Percentiles rank a stretch among this genome's conserved stretches.
Evolutionary conservation across 2,329 filamentous ascomycete genomes (phyloP).

Genomic region (Stemphylium lycopersici): DNA sequence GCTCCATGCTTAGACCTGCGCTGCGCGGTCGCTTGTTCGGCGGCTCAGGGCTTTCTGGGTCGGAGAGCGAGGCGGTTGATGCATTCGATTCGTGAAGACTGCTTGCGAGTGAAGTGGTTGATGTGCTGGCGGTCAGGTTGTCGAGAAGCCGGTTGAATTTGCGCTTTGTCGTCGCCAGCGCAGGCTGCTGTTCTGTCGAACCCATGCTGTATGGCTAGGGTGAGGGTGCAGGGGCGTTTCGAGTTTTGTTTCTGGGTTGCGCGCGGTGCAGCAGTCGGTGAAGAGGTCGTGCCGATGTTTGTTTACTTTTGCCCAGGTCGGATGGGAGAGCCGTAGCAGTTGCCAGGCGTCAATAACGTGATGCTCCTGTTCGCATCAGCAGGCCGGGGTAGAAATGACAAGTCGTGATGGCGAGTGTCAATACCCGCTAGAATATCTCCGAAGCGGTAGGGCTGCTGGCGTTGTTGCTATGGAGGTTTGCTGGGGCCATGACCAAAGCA

Average conservation of each 20-base stretch:
- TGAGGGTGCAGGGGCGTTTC: background rate
- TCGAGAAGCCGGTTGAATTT: constrained; percentile 76
- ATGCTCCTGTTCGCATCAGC: background rate
- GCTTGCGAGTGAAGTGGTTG: constrained; percentile 43
- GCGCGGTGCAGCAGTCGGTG: background rate
- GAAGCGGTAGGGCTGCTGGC: constrained; percentile 7
- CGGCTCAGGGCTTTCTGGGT: constrained; percentile 35
- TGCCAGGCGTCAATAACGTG: background rate
- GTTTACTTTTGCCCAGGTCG: constrained; percentile 23
- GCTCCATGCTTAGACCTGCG: constrained; percentile 37
- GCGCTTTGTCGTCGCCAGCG: constrained; percentile 79
- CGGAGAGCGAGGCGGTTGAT: constrained; percentile 37
- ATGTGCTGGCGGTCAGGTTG: constrained; percentile 60
- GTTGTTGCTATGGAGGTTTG: constrained; percentile 25
- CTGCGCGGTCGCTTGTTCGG: constrained; percentile 44
- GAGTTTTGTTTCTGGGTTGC: background rate
- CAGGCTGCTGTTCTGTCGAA: constrained; percentile 39
- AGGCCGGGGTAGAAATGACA: background rate
- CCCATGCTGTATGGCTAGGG: constrained; percentile 6
- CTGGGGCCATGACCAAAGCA: constrained; percentile 15
- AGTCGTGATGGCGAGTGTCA: background rate
- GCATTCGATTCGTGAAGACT: constrained; percentile 48
- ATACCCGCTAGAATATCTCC: background rate
- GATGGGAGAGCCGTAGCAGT: background rate
- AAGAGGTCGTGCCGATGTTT: constrained; percentile 26